Evolutionary conservation across 352 stramenopile species (phyloP).

Genomic region (Globisporangium perplexum): DNA sequence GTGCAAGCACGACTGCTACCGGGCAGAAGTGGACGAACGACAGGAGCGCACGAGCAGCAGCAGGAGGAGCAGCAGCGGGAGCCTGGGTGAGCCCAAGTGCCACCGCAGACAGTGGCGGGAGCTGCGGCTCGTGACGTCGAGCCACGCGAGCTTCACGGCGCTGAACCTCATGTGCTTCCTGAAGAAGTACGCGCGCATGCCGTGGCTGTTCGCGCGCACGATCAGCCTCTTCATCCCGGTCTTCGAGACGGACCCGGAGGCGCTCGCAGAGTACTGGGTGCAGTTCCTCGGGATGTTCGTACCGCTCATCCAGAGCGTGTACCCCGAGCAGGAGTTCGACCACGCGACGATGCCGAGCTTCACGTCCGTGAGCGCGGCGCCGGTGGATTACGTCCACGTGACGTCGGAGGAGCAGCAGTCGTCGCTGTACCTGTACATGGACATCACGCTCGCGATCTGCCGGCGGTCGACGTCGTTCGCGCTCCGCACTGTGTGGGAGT

Average conservation of each 20-base stretch:
- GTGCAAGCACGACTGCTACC: constrained; percentile 8
- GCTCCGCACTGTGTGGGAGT: constrained; percentile 33
- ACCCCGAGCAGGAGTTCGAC: constrained; percentile 27
- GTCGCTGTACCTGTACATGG: constrained; percentile 25
- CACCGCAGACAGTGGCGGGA: constrained; percentile 16
- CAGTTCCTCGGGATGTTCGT: constrained; percentile 26
- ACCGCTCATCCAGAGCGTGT: constrained; percentile 17
- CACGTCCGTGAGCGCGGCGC: constrained; percentile 13
- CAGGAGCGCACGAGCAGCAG: no score
- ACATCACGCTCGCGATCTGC: constrained; percentile 25
- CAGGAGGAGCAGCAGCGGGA: background rate
- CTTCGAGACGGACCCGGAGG: constrained; percentile 16
- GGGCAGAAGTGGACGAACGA: background rate
- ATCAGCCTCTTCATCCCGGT: constrained; percentile 28
- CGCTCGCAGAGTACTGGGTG: constrained; percentile 23
- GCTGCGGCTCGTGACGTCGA: constrained; percentile 15
- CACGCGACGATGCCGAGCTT: constrained; percentile 18
- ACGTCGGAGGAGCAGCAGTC: constrained; percentile 16
- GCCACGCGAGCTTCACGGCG: constrained; percentile 19
- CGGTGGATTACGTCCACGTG: constrained; percentile 2
- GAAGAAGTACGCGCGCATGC: constrained; percentile 22
- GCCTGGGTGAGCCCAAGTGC: background rate
- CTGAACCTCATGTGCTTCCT: constrained; percentile 30
- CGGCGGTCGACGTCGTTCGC: constrained; percentile 22
- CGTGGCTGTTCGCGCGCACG: constrained; percentile 22